Evolutionary conservation across 306 rosid genomes (phyloP), one percentile per base, ranked within the genome.

Genomic region (Begonia masoniana): DNA sequence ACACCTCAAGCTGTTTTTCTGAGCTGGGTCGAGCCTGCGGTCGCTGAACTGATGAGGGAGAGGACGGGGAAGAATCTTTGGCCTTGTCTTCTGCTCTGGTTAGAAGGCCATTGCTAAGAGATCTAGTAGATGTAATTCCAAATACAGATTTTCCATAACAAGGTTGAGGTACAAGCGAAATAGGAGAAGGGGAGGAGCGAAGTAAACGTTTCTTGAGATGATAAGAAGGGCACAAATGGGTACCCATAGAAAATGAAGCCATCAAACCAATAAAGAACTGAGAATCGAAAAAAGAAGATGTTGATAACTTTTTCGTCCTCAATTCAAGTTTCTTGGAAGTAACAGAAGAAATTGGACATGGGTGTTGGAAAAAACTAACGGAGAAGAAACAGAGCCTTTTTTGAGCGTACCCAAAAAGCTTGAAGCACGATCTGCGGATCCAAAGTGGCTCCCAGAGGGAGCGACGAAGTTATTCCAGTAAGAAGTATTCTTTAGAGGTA

Each of bases 21-120:
- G 85, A 69, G 60, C 41, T 71, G 71, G 70, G 68, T 62, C 72
- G 88, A 69, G 68, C 69, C 63, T 57, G 63, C 15, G 48, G 72
- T 45, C 54, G 71, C 64, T 69, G 75, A 74, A 63, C 41, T 15
- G 83, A 66, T 68, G 81, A 74, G 54, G 94, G 50, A 54, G 58
- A 60, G 43, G 66, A 57, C 13, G 75, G 39, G 13, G 63, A 41
- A 24, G 68, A 57, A 7, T 56, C 71, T 71, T 62, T 71, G 15
- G 82, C 79, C 78, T 81, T 76, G 19, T 83, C 91, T 69, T 81
- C 86, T 31, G 91, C 96, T 54, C 92, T 78, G 45, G 73, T 83
- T 71, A 83, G 66, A 26, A 83, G 66, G 58, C 50, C 61, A 72
- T 63, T 58, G 19, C 82, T 69, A 13, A 65, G 85, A 58, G 71